Base-by-base conservation (phyloP, 495 filamentous ascomycete genomes). In the Hyaloscypha bicolor region DNA sequence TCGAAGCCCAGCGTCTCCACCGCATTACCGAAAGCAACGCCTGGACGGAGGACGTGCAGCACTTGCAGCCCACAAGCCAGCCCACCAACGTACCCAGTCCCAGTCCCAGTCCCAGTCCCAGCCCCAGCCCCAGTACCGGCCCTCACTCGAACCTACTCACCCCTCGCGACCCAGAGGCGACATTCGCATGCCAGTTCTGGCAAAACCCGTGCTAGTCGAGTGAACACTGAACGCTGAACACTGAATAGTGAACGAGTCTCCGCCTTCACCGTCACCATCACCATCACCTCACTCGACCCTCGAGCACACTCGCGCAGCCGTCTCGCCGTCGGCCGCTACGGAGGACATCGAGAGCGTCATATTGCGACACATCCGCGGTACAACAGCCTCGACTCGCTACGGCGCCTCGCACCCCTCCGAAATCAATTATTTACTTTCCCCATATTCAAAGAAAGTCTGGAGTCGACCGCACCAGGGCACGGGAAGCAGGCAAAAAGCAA, bases 11-110 rank as follows among this genome's bases (percentile, higher is more conserved):
- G 29, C 35, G 14, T 52, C 51, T 64, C 51, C 62, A 64, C 62
- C 51, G 52, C 48, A 64, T 29, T 57, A 64, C 62, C 62, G 62
- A 29, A 64, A 52, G 30, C 30, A 64, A 55, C 51, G 62, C n/a
- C 42, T 61, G 37, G 33, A 61, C 33, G 25, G 45, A 33, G 37
- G 33, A 61, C 33, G 25, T 61, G 59, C 59, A 42, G 59, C 22
- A 37, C 53, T 14, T 31, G 53, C 53, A 29, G 53, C 9, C 42
- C 42, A 48, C 42, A 45, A 12, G 8, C 42, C 9, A 45, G 42
- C 42, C 42, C 42, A 48, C 42, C 42, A 48, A 14, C 53, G 5
- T 56, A 31, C 53, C 53, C 53, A 56, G 53, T 29, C 22, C 53
- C 22, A 31, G 53, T 56, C 19, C 51, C 25, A 37, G 16, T 2